Conservation (phyloP, 371 early-diverging fungal species). For the Mucor piriformis region DNA sequence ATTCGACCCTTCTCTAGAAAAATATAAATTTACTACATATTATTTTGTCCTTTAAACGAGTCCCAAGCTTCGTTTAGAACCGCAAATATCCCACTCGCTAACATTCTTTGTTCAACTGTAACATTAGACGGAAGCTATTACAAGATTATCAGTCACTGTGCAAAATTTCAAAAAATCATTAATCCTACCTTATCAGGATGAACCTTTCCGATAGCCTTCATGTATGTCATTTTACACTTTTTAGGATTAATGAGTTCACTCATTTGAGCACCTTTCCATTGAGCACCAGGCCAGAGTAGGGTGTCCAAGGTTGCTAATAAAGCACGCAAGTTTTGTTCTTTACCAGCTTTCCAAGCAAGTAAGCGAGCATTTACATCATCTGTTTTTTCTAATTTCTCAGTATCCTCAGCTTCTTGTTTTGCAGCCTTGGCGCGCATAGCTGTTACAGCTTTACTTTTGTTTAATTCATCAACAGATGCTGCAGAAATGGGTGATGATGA, state of each 20-base stretch:
- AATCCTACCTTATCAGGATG: slow-evolving; percentile 92
- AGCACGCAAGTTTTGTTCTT: slow-evolving; percentile 91
- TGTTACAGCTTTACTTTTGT: slow-evolving; percentile 59
- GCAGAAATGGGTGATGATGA: not conserved
- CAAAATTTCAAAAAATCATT: not conserved
- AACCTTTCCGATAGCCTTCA: slow-evolving; percentile 90
- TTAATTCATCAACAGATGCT: slow-evolving; percentile 23
- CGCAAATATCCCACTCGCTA: slow-evolving; percentile 82
- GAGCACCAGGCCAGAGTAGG: slow-evolving; percentile 78
- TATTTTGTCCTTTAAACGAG: slow-evolving; percentile 58
- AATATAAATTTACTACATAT: slow-evolving; percentile 5
- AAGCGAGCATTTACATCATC: slow-evolving; percentile 81
- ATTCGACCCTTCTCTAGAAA: no score
- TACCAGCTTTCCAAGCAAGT: slow-evolving; percentile 78
- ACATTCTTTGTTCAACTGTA: slow-evolving; percentile 75
- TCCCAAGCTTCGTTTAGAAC: slow-evolving; percentile 91
- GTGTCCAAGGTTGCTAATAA: slow-evolving; percentile 83
- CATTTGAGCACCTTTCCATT: slow-evolving; percentile 80
- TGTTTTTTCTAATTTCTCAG: slow-evolving; percentile 66
- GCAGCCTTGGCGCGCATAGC: slow-evolving; percentile 76
- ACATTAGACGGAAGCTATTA: slow-evolving; percentile 45
- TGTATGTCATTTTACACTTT: slow-evolving; percentile 89
- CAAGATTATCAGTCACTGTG: no score
- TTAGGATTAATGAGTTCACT: slow-evolving; percentile 83
- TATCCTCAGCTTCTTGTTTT: slow-evolving; percentile 78